These are phyloP conservation scores for Eucalyptus lansdowneana DNA, from an alignment of 345 rosid species.

Conservation along the genomic window DNA sequence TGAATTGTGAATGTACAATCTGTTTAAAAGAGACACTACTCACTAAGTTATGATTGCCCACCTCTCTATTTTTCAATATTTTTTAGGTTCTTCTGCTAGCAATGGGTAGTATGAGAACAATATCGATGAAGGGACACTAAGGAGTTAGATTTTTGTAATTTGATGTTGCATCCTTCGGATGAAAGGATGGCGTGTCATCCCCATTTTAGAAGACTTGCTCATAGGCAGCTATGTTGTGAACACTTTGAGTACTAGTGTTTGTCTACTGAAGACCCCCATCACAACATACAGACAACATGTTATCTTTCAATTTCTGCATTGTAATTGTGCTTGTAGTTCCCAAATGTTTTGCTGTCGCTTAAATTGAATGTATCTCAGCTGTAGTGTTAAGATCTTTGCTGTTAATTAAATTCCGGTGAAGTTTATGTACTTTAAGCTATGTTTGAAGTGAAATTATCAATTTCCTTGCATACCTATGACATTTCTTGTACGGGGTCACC, in stretches of 20 bases:
- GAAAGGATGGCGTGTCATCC: too few species aligned
- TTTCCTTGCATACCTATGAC: neutral
- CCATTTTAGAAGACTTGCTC: neutral
- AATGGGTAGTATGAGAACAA: too few species aligned
- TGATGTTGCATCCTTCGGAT: fast-evolving
- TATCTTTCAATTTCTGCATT: neutral
- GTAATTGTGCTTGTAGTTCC: neutral
- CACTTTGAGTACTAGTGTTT: neutral
- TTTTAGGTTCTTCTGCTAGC: too few species aligned
- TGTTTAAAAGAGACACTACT: too few species aligned
- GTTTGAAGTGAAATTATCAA: neutral
- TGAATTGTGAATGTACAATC: too few species aligned
- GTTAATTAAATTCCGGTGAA: too few species aligned
- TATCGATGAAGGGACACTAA: fast-evolving
- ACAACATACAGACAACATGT: neutral
- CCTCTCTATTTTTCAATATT: too few species aligned
- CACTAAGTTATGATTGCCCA: too few species aligned
- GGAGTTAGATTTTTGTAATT: too few species aligned
- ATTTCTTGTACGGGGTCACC: too few species aligned
- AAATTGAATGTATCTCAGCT: neutral
- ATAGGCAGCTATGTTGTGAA: neutral
- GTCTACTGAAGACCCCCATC: neutral
- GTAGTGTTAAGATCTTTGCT: too few species aligned
- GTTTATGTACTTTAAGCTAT: neutral
- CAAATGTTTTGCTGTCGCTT: neutral